A percentile compares a stretch with the other conserved stretches of the same genome.
Conservation (phyloP, 352 stramenopile species). For the Phytophthora megakarya region DNA sequence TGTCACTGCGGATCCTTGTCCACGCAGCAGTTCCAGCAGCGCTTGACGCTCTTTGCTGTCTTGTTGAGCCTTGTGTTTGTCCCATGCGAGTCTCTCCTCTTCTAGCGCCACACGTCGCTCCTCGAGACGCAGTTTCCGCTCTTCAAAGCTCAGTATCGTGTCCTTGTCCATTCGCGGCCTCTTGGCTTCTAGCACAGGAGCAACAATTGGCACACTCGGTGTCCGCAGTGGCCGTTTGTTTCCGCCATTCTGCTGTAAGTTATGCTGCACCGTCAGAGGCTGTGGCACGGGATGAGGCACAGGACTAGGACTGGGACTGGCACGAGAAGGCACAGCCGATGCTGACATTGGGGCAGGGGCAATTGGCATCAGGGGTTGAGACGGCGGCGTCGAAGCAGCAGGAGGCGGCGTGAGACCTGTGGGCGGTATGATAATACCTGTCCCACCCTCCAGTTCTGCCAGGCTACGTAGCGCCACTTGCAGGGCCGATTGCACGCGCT, state of each 20-base stretch:
- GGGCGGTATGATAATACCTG: constrained; percentile 2
- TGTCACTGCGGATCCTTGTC: constrained; percentile 37
- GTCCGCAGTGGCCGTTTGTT: constrained; percentile 33
- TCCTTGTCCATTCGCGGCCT: constrained; percentile 30
- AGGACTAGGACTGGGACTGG: constrained; percentile 21
- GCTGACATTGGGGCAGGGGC: constrained; percentile 26
- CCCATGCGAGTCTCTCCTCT: constrained; percentile 41
- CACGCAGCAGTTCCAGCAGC: constrained; percentile 43
- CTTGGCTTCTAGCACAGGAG: constrained; percentile 23
- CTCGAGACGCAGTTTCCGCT: constrained; percentile 40
- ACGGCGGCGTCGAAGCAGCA: constrained; percentile 1
- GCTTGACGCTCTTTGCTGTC: constrained; percentile 39
- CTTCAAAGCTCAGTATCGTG: constrained; percentile 18
- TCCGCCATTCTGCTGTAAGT: constrained; percentile 34
- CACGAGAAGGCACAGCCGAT: constrained; percentile 1
- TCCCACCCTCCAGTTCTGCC: constrained; percentile 25
- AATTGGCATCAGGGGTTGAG: constrained; percentile 32
- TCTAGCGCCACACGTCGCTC: constrained; percentile 41
- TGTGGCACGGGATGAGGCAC: constrained; percentile 17
- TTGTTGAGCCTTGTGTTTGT: constrained; percentile 39
- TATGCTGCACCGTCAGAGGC: constrained; percentile 13
- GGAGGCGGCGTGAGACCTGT: constrained; percentile 11
- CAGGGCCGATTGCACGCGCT: constrained; percentile 39
- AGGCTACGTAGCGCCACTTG: constrained; percentile 32
- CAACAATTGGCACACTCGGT: constrained; percentile 1